These are phyloP conservation scores for Erysimum cheiri DNA, from an alignment of 441 rosid species.

Conservation along the genomic window DNA sequence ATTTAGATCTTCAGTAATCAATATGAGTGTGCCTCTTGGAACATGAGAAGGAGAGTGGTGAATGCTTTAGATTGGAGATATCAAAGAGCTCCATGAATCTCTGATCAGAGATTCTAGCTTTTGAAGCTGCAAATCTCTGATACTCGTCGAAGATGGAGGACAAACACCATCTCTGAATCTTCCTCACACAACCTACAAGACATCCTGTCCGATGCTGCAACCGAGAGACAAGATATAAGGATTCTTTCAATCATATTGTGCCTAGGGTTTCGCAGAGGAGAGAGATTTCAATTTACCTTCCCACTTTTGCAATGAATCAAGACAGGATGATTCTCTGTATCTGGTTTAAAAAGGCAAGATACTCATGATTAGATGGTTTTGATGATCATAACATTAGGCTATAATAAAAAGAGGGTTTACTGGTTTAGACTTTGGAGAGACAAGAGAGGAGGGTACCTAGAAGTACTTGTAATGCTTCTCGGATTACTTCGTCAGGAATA, in stretches of 20 bases:
- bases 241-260: background rate
- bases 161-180: slow-evolving; percentile 67
- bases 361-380: background rate
- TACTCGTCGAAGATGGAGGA: slow-evolving; percentile 70
- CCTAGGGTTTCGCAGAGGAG: background rate
- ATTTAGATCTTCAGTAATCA: slow-evolving; percentile 4
- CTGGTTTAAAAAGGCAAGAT: too few species aligned
- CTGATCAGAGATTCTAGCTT: slow-evolving; percentile 72
- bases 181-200: slow-evolving; percentile 70
- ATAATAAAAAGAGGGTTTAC: too few species aligned
- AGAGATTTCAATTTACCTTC: slow-evolving; percentile 48
- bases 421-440: background rate
- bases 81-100: slow-evolving; percentile 71
- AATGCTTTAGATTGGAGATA: slow-evolving; percentile 56
- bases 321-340: slow-evolving; percentile 64
- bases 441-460: slow-evolving; percentile 57
- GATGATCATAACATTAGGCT: background rate
- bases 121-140: slow-evolving; percentile 67
- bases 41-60: slow-evolving; percentile 54
- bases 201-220: slow-evolving; percentile 70
- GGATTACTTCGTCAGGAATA: slow-evolving; percentile 76
- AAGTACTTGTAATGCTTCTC: slow-evolving; percentile 73
- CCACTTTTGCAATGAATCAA: slow-evolving; percentile 76
- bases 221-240: background rate
- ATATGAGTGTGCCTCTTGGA: slow-evolving; percentile 41